phyloP scores from a whole-genome alignment of 805 yeast genomes.

The Zygosaccharomyces kombuchaensis region DNA sequence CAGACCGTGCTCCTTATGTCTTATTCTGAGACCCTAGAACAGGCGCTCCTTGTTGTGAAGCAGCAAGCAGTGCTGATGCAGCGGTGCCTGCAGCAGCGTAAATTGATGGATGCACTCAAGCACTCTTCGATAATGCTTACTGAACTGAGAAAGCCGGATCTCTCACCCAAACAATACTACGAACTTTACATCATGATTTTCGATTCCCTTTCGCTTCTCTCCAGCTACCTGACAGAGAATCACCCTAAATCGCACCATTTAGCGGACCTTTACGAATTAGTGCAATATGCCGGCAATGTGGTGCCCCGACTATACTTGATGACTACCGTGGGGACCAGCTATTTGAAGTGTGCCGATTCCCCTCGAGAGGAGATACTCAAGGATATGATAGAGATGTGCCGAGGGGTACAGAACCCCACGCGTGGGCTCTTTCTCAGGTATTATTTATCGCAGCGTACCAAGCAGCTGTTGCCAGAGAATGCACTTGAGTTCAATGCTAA shows the following conservation, averaged over 20 bases:
- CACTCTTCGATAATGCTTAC: slow-evolving; percentile 79
- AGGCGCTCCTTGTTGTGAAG: slow-evolving; percentile 41
- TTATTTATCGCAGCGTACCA: slow-evolving; percentile 79
- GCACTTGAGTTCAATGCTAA: slow-evolving; percentile 43
- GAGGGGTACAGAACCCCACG: slow-evolving; percentile 94
- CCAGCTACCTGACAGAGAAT: slow-evolving; percentile 58
- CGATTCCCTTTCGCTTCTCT: slow-evolving; percentile 71
- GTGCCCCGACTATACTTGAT: slow-evolving; percentile 88
- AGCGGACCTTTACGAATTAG: slow-evolving; percentile 88
- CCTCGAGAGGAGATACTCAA: slow-evolving; percentile 83
- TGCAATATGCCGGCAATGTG: slow-evolving; percentile 91
- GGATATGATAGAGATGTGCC: slow-evolving; percentile 96
- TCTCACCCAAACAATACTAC: slow-evolving; percentile 89
- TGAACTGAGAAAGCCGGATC: slow-evolving; percentile 68
- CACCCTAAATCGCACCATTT: slow-evolving; percentile 66
- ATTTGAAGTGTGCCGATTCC: slow-evolving; percentile 70
- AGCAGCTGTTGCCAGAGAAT: slow-evolving; percentile 38
- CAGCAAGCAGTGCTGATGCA: slow-evolving; percentile 75
- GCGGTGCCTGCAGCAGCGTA: slow-evolving; percentile 61
- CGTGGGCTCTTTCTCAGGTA: slow-evolving; percentile 88
- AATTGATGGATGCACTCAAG: slow-evolving; percentile 81
- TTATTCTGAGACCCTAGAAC: slow-evolving; percentile 28
- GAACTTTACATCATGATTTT: slow-evolving; percentile 81
- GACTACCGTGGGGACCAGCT: slow-evolving; percentile 92
- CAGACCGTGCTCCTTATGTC: slow-evolving; percentile 16